Conservation (phyloP, 495 filamentous ascomycete species). For the Haplographium delicatum region DNA sequence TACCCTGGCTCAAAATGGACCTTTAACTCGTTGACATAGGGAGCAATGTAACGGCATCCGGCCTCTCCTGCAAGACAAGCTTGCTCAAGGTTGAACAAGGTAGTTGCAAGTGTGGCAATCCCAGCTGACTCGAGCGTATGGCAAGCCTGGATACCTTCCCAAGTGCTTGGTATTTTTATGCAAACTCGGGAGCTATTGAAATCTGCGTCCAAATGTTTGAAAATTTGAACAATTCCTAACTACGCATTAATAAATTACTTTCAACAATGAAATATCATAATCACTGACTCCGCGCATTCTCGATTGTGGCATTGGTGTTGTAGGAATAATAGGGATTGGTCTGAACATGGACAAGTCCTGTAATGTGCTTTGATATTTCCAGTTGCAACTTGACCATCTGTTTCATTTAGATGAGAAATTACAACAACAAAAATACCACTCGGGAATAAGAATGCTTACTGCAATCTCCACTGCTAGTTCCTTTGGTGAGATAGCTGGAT, state of each 20-base stretch:
- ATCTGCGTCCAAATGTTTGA: slow-evolving; percentile 40
- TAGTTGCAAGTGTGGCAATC: slow-evolving; percentile 55
- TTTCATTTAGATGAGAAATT: not conserved
- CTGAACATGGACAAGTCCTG: slow-evolving; percentile 54
- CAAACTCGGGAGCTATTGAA: slow-evolving; percentile 48
- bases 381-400: slow-evolving; percentile 52
- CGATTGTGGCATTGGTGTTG: slow-evolving; percentile 45
- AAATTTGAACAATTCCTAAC: slow-evolving; percentile 44
- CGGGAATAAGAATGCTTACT: slow-evolving; percentile 22
- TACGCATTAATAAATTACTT: not conserved
- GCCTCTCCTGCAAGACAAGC: slow-evolving; percentile 50
- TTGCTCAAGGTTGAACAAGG: slow-evolving; percentile 54
- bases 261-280: not conserved
- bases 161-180: slow-evolving; percentile 60
- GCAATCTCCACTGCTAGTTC: slow-evolving; percentile 55
- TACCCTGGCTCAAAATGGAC: slow-evolving; percentile 54
- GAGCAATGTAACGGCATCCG: slow-evolving; percentile 54
- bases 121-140: slow-evolving; percentile 45
- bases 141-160: slow-evolving; percentile 61
- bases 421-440: not conserved
- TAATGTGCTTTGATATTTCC: slow-evolving; percentile 45
- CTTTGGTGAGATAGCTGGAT: slow-evolving; percentile 33
- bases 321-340: slow-evolving; percentile 55
- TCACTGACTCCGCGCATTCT: slow-evolving; percentile 48
- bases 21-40: slow-evolving; percentile 60